A percentile compares a stretch with the other conserved stretches of the same genome.
phyloP scores from a whole-genome alignment of 169 alveolate genomes.

The Cyclospora cayetanensis region DNA sequence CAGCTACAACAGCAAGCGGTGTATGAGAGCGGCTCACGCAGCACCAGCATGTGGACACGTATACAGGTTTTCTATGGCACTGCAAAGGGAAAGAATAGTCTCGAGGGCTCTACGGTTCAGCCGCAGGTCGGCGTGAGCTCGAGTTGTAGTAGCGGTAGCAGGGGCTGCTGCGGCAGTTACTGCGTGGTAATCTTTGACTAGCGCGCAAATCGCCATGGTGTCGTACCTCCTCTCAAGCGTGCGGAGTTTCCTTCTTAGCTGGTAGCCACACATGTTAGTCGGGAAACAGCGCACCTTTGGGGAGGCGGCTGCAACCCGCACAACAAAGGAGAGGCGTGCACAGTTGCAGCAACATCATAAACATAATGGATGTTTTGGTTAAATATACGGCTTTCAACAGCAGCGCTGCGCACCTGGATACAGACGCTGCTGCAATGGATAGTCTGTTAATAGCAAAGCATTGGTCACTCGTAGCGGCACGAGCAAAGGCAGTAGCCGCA shows the following conservation, averaged over 20 bases:
- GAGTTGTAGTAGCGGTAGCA: neutral
- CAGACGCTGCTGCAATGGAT: conserved; percentile 13
- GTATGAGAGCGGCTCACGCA: neutral
- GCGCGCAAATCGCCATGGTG: too few species aligned
- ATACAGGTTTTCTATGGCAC: conserved; percentile 5
- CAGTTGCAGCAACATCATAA: neutral
- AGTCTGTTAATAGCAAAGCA: neutral
- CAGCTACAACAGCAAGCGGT: neutral
- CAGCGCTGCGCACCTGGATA: conserved; percentile 25
- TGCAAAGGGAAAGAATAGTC: neutral
- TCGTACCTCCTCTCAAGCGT: too few species aligned
- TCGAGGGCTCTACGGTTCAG: too few species aligned
- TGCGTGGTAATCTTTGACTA: too few species aligned
- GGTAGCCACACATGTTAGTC: too few species aligned
- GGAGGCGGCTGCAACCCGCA: neutral
- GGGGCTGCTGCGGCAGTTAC: neutral
- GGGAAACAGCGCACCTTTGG: too few species aligned
- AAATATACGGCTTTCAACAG: conserved; percentile 7
- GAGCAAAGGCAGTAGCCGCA: conserved; percentile 2
- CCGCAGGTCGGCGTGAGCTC: neutral
- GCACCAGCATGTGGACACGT: neutral
- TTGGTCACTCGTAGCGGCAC: neutral
- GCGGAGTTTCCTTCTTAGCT: too few species aligned
- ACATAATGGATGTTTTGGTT: neutral
- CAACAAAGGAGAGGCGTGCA: too few species aligned